These are phyloP conservation scores for Sarocladium brachiariae DNA, from an alignment of 2,329 filamentous ascomycete genomes.

Conservation along the genomic window DNA sequence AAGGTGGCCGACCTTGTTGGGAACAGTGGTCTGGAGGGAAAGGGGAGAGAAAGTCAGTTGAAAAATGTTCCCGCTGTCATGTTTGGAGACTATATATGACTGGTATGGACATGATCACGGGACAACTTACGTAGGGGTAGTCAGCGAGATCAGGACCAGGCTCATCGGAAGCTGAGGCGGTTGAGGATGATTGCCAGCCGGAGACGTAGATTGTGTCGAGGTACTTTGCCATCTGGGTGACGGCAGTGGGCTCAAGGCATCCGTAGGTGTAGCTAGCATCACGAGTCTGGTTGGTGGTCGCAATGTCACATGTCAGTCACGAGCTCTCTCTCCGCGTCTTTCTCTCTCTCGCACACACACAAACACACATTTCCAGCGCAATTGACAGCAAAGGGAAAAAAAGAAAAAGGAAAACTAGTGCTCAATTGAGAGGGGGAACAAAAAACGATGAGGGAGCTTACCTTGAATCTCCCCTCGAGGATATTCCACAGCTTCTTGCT, in stretches of 20 bases:
- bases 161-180: conserved; percentile 89
- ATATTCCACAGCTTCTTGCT: conserved; percentile 94
- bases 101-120: no score
- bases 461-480: conserved; percentile 79
- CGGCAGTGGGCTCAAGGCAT: conserved; percentile 94
- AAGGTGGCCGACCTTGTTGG: conserved; percentile 95
- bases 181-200: conserved; percentile 97
- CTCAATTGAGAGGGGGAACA: no score
- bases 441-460: conserved; percentile 32
- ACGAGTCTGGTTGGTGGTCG: conserved; percentile 61
- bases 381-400: neutral
- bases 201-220: conserved; percentile 98
- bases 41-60: neutral
- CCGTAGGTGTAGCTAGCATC: conserved; percentile 94
- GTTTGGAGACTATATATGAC: no score
- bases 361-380: no score
- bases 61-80: no score
- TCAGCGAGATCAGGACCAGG: conserved; percentile 96
- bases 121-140: conserved; percentile 79
- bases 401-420: neutral
- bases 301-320: conserved; percentile 2
- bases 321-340: neutral
- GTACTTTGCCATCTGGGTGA: conserved; percentile 99
- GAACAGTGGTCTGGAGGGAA: conserved; percentile 75
- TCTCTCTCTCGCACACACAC: no score